Conservation (phyloP, 2,329 filamentous ascomycete species). For the Parastagonospora avenae region DNA sequence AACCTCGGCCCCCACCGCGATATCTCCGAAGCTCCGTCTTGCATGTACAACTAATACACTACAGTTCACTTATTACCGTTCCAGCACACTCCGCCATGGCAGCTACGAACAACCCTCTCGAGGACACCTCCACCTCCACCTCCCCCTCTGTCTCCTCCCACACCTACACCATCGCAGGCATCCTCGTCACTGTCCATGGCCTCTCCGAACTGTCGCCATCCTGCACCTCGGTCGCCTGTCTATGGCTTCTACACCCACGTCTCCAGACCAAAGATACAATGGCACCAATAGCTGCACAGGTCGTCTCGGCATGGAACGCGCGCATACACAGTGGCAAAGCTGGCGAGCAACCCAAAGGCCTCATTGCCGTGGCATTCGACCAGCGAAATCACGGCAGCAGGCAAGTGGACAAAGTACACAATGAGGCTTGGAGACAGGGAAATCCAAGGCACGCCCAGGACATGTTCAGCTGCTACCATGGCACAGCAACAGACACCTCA, state of each 20-base stretch:
- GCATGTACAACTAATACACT: no score
- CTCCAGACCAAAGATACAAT: conserved; percentile 73
- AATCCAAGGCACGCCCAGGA: conserved; percentile 86
- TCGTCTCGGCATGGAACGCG: conserved; percentile 71
- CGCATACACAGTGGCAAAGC: conserved; percentile 39
- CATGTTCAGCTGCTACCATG: conserved; percentile 81
- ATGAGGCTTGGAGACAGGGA: conserved; percentile 78
- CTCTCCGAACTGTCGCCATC: conserved; percentile 70
- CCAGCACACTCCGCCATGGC: conserved; percentile 25
- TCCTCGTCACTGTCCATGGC: conserved; percentile 80
- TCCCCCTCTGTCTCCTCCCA: conserved; percentile 62
- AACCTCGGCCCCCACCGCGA: neutral
- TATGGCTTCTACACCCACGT: conserved; percentile 92
- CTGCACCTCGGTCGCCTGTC: conserved; percentile 67
- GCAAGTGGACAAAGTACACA: conserved; percentile 68
- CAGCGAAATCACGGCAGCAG: conserved; percentile 89
- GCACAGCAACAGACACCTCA: conserved; percentile 75
- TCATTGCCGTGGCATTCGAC: conserved; percentile 87
- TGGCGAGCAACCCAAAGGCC: conserved; percentile 53
- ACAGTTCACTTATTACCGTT: no score
- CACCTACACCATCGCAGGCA: conserved; percentile 75
- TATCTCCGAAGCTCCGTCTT: neutral
- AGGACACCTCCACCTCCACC: conserved; percentile 28
- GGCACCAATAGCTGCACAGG: conserved; percentile 71
- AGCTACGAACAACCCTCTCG: conserved; percentile 43